phyloP scores from a whole-genome alignment of 257 asterid genomes.

The Mitragyna speciosa region DNA sequence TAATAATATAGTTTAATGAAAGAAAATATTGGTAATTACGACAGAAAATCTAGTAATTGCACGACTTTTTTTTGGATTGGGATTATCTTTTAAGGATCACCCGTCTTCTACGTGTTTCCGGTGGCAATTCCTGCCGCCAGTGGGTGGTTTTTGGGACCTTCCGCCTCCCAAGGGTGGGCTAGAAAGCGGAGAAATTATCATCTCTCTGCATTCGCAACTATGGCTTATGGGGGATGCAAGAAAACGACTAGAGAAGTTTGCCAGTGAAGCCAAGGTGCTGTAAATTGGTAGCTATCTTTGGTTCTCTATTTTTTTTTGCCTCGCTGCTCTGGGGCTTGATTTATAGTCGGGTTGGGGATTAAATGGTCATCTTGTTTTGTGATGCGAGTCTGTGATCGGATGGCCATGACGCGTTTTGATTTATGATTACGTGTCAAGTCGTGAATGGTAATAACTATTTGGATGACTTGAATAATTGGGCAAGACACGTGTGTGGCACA shows the following conservation, averaged over 20 bases:
- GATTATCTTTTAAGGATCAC: constrained; percentile 32
- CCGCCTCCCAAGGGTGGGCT: constrained; percentile 49
- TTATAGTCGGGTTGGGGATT: constrained; percentile 32
- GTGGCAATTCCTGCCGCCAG: constrained; percentile 80
- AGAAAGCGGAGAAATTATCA: constrained; percentile 50
- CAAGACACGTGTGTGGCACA: constrained; percentile 6
- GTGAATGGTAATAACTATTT: constrained; percentile 13
- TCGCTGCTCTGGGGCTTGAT: neutral
- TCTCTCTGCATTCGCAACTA: constrained; percentile 90
- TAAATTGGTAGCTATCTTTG: neutral
- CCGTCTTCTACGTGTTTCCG: constrained; percentile 98
- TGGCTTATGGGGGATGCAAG: neutral
- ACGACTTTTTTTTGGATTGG: neutral
- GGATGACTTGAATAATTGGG: constrained; percentile 40
- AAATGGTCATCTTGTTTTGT: constrained; percentile 2
- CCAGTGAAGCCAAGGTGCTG: neutral
- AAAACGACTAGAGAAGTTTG: neutral
- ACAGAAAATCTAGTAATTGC: neutral
- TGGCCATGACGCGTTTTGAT: constrained; percentile 14
- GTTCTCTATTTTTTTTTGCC: neutral
- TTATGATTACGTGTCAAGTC: constrained; percentile 28
- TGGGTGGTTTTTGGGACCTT: constrained; percentile 42
- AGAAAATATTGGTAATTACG: neutral
- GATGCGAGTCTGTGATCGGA: rapidly evolving
- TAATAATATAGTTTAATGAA: neutral